These are phyloP conservation scores for Lycium barbarum DNA, from an alignment of 257 asterid genomes.

Conservation along the genomic window DNA sequence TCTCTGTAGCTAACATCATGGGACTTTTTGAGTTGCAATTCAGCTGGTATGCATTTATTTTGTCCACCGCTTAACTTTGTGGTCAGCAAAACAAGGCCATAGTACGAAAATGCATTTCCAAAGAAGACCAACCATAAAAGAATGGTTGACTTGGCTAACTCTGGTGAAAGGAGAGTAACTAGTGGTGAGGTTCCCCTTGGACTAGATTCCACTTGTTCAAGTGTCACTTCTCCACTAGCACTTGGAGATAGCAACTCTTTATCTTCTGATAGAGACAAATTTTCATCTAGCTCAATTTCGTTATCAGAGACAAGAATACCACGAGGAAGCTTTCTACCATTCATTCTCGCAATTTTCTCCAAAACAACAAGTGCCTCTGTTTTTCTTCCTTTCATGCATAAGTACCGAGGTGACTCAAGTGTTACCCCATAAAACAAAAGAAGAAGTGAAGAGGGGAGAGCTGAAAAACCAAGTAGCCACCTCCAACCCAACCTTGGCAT, in stretches of 20 bases:
- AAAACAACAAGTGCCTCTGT: slow-evolving; percentile 40
- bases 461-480: slow-evolving; percentile 49
- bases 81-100: slow-evolving; percentile 80
- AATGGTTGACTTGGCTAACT: slow-evolving; percentile 63
- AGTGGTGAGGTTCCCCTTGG: slow-evolving; percentile 50
- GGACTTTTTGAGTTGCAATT: slow-evolving; percentile 42
- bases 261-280: slow-evolving; percentile 49
- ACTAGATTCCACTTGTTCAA: slow-evolving; percentile 34
- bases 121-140: slow-evolving; percentile 76
- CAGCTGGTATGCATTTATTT: slow-evolving; percentile 44
- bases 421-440: slow-evolving; percentile 37
- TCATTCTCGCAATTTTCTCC: slow-evolving; percentile 38
- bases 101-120: slow-evolving; percentile 77
- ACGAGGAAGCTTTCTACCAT: slow-evolving; percentile 42
- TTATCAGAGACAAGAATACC: slow-evolving; percentile 42
- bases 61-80: slow-evolving; percentile 64
- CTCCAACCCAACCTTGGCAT: slow-evolving; percentile 58
- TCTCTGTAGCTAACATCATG: slow-evolving; percentile 58
- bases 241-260: slow-evolving; percentile 51
- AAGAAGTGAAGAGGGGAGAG: slow-evolving; percentile 42
- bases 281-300: slow-evolving; percentile 29
- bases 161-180: slow-evolving; percentile 66
- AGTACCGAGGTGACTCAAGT: slow-evolving; percentile 49
- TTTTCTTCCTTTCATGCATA: slow-evolving; percentile 41
- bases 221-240: slow-evolving; percentile 32